Percentiles rank a stretch among this genome's conserved stretches.
Conservation (phyloP, 345 rosid species). For the Melaleuca quinquenervia region DNA sequence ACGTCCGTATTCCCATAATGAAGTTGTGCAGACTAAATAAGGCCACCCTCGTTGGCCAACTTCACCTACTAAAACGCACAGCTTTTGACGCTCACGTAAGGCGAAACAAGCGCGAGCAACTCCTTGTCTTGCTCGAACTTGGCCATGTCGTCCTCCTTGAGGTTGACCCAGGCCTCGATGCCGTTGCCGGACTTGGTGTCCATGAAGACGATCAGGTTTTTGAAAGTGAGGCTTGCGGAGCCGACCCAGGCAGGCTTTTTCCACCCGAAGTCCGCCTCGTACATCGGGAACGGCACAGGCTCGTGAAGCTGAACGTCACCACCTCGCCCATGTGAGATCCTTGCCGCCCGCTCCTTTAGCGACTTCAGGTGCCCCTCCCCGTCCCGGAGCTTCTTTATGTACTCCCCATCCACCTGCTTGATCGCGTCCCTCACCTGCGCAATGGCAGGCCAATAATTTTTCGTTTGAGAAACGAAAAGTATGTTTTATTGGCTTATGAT, state of each 20-base stretch:
- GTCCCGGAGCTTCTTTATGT: conserved; percentile 4
- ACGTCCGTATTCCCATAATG: neutral
- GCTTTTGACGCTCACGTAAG: neutral
- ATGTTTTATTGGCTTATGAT: neutral
- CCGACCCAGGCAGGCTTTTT: conserved; percentile 1
- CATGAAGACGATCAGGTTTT: conserved; percentile 23
- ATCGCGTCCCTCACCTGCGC: conserved; percentile 4
- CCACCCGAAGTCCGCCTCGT: conserved; percentile 43
- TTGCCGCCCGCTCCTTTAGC: neutral
- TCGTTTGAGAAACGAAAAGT: neutral
- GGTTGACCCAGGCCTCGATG: conserved; percentile 10
- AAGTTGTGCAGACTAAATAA: neutral
- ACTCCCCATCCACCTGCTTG: neutral
- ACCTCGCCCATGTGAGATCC: conserved; percentile 2
- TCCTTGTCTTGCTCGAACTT: conserved; percentile 1
- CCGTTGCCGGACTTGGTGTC: conserved; percentile 16
- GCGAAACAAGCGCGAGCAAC: neutral
- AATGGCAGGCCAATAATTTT: neutral
- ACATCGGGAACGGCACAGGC: conserved; percentile 32
- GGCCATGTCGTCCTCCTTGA: neutral
- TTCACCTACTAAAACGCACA: neutral
- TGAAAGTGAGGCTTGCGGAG: neutral
- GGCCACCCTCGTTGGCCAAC: neutral
- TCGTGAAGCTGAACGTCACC: conserved; percentile 8
- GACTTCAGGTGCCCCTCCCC: neutral